Base-by-base conservation (phyloP, 2,329 filamentous ascomycete genomes). In the Aspergillus fumigatiaffinis region DNA sequence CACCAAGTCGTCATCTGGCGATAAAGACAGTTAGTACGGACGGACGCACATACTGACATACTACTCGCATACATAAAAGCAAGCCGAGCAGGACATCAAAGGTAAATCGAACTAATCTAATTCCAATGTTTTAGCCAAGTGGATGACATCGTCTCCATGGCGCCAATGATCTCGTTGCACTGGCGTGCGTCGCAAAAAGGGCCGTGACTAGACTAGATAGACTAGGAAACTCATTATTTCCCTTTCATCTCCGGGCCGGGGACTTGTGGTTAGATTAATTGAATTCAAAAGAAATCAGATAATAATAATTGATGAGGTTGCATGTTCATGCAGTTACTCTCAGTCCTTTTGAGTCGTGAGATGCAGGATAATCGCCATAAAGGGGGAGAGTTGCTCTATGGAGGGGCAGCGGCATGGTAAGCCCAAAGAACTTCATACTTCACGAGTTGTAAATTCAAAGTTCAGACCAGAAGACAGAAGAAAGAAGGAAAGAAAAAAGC, bases 221-320 rank as follows among this genome's bases (percentile, higher is more conserved):
- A 63, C 57, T 64, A 58, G 47, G 17, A 49, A 49, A 49, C 46
- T 50, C 44, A 51, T 56, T 55, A 60, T 64, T 62, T 21, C 26
- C 63, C 62, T 62, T 67, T 65, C 65, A 67, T 66, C 60, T 66
- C 64, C 64, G 64, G 57, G 12, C 56, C 57, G 63, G 55, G 51
- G 46, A 59, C 41, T 54, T 58, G 21, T 60, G 52, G 52, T 59
- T 54, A 59, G 53, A 59, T 55, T 60, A 58, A 23, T 47, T 47
- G 20, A 25, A 47, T 14, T 23, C 8, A 26, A 23, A 44, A 44
- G 14, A 35, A 35, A 35, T 17, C 32, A 6, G 32, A 35, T 17
- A 35, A 17, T 35, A 14, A 6, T 6, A 35, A 14, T 5, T 32
- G 25, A 29, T 29, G 28, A 14, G 29, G 12, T 35, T 35, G 12